Evolutionary conservation across 2,329 filamentous ascomycete genomes (phyloP).

Genomic region (Arthrobotrys musiformis): DNA sequence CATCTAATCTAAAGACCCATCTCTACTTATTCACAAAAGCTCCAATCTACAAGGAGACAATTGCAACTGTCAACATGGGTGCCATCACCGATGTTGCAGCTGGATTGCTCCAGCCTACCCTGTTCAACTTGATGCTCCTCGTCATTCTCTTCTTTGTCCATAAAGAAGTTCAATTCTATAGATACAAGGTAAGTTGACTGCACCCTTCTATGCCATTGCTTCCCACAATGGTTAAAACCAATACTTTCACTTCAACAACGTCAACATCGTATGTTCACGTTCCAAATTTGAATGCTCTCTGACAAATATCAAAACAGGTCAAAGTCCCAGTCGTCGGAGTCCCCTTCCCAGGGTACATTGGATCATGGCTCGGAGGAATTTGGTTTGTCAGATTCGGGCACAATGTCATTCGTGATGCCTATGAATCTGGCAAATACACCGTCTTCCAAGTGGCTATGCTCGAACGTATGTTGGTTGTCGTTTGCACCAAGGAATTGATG

Average conservation of each 20-base stretch:
- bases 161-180: conserved; percentile 44
- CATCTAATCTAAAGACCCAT: background rate
- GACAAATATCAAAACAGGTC: conserved; percentile 36
- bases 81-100: conserved; percentile 4
- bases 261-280: background rate
- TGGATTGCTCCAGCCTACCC: conserved; percentile 21
- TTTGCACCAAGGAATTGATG: conserved; percentile 43
- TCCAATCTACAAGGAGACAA: background rate
- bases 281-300: background rate
- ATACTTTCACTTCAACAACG: background rate
- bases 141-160: conserved; percentile 8
- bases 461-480: conserved; percentile 49
- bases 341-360: conserved; percentile 51
- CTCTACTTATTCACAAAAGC: background rate
- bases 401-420: conserved; percentile 36
- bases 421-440: conserved; percentile 35
- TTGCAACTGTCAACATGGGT: conserved; percentile 20
- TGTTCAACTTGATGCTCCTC: conserved; percentile 21
- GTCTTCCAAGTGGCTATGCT: conserved; percentile 52
- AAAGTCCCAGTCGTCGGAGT: conserved; percentile 50
- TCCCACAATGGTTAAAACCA: background rate
- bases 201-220: background rate
- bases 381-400: conserved; percentile 45
- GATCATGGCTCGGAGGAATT: conserved; percentile 49
- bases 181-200: conserved; percentile 20